Evolutionary conservation across 768 basidiomycete genomes (phyloP).

Genomic region (Leccinum variicolor): DNA sequence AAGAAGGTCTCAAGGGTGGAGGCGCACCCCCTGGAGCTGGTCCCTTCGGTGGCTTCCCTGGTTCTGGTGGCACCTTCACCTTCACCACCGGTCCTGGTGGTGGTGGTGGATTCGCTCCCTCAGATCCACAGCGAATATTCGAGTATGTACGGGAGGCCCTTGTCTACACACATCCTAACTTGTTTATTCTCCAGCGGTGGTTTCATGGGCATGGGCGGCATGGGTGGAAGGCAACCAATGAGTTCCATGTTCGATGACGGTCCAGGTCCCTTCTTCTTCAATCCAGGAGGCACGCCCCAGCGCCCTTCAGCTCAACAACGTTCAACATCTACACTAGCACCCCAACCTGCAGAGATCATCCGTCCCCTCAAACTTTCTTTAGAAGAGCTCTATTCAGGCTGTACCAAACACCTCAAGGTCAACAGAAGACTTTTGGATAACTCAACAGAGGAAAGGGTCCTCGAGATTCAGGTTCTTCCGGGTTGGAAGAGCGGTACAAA

Average conservation of each 20-base stretch:
- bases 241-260: slow-evolving; percentile 36
- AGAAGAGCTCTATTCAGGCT: slow-evolving; percentile 81
- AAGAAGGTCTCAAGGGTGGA: slow-evolving; percentile 86
- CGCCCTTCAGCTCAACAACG: slow-evolving; percentile 32
- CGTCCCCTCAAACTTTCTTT: slow-evolving; percentile 83
- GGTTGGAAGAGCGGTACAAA: slow-evolving; percentile 98
- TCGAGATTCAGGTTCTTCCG: slow-evolving; percentile 76
- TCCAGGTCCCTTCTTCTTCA: slow-evolving; percentile 41
- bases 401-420: slow-evolving; percentile 86
- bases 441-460: slow-evolving; percentile 77
- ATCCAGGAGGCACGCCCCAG: slow-evolving; percentile 58
- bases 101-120: slow-evolving; percentile 67
- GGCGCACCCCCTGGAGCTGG: slow-evolving; percentile 43
- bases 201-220: slow-evolving; percentile 30
- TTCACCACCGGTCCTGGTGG: slow-evolving; percentile 49
- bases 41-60: slow-evolving; percentile 43
- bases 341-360: slow-evolving; percentile 57
- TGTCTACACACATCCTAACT: slow-evolving; percentile 3
- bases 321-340: slow-evolving; percentile 27
- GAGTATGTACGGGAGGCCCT: slow-evolving; percentile 57
- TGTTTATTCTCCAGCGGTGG: slow-evolving; percentile 41
- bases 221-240: slow-evolving; percentile 28
- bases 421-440: slow-evolving; percentile 72
- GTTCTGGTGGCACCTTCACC: slow-evolving; percentile 45
- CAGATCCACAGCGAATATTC: slow-evolving; percentile 87